A percentile compares a stretch with the other conserved stretches of the same genome.
These are phyloP conservation scores for Rubia occidens DNA, from an alignment of 305 asterid genomes.

Conservation along the genomic window DNA sequence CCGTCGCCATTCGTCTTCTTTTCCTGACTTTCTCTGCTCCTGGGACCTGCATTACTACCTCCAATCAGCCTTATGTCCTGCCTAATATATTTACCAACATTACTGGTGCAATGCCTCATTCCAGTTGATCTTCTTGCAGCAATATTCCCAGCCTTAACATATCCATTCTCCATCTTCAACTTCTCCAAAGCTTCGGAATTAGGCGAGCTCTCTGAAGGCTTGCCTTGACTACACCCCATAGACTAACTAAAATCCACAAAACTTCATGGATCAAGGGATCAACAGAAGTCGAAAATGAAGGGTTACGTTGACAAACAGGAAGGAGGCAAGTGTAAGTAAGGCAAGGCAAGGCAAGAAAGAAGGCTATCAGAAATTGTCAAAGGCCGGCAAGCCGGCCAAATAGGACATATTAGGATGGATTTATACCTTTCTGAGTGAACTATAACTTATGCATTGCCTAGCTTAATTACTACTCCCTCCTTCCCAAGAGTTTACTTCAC, in stretches of 20 bases:
- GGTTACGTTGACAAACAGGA: not conserved
- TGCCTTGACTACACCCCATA: slow-evolving; percentile 55
- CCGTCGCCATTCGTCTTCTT: slow-evolving; percentile 17
- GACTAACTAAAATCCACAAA: not conserved
- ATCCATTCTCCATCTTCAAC: slow-evolving; percentile 44
- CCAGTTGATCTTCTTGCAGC: slow-evolving; percentile 33
- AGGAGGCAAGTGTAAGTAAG: slow-evolving; percentile 13
- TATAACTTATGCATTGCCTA: not conserved
- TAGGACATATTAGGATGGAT: slow-evolving; percentile 4
- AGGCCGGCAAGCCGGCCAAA: slow-evolving; percentile 24
- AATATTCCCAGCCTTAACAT: slow-evolving; percentile 25
- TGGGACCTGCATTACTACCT: slow-evolving; percentile 11
- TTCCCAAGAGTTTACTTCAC: too few relatives aligned
- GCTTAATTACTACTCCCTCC: not conserved
- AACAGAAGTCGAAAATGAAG: not conserved
- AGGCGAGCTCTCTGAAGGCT: slow-evolving; percentile 34
- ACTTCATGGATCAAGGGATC: not conserved
- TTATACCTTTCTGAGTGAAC: slow-evolving; percentile 7
- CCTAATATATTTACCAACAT: slow-evolving; percentile 14
- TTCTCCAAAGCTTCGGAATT: slow-evolving; percentile 27
- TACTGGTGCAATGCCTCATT: slow-evolving; percentile 22
- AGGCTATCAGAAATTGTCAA: slow-evolving; percentile 11
- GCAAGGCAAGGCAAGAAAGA: not conserved
- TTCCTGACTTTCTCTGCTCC: slow-evolving; percentile 19
- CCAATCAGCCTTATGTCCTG: slow-evolving; percentile 23